These are phyloP conservation scores for Flagelloscypha sp. DNA, from an alignment of 768 basidiomycete genomes.

Conservation along the genomic window DNA sequence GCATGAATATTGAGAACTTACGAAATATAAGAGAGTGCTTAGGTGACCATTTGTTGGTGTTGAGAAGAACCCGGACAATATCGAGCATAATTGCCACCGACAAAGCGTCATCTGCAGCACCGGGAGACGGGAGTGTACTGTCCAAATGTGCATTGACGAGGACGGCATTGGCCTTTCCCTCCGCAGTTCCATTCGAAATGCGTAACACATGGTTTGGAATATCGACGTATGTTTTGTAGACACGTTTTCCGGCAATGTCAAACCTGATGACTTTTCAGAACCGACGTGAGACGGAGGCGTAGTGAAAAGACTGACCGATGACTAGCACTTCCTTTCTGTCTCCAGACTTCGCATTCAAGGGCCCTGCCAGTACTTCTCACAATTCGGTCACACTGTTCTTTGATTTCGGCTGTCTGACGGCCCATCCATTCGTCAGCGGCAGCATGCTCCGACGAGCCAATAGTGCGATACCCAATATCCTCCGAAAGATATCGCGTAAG, in stretches of 20 bases:
- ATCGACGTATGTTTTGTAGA: slow-evolving; percentile 82
- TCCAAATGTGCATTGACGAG: slow-evolving; percentile 88
- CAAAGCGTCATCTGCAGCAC: slow-evolving; percentile 83
- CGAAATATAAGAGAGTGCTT: slow-evolving; percentile 75
- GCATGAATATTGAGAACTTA: slow-evolving; percentile 28
- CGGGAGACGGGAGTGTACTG: slow-evolving; percentile 82
- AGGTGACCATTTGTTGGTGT: slow-evolving; percentile 62
- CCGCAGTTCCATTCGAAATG: slow-evolving; percentile 66
- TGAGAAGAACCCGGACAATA: slow-evolving; percentile 66
- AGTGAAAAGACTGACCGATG: slow-evolving; percentile 55
- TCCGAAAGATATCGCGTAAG: slow-evolving; percentile 68
- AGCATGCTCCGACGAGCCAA: slow-evolving; percentile 85
- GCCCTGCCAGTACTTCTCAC: slow-evolving; percentile 38
- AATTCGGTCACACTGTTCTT: slow-evolving; percentile 52
- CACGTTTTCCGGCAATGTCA: slow-evolving; percentile 80
- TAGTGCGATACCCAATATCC: slow-evolving; percentile 83
- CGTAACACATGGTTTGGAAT: slow-evolving; percentile 88
- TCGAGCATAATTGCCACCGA: slow-evolving; percentile 91
- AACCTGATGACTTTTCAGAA: slow-evolving; percentile 42
- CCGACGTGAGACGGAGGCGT: neutral
- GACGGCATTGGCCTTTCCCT: slow-evolving; percentile 58
- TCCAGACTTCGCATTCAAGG: slow-evolving; percentile 88
- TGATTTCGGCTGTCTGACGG: slow-evolving; percentile 52
- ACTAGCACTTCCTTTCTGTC: slow-evolving; percentile 80
- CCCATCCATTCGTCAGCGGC: slow-evolving; percentile 79